A percentile compares a stretch with the other conserved stretches of the same genome.
These are phyloP conservation scores for Corylus heterophylla DNA, from an alignment of 306 rosid genomes.

Conservation along the genomic window DNA sequence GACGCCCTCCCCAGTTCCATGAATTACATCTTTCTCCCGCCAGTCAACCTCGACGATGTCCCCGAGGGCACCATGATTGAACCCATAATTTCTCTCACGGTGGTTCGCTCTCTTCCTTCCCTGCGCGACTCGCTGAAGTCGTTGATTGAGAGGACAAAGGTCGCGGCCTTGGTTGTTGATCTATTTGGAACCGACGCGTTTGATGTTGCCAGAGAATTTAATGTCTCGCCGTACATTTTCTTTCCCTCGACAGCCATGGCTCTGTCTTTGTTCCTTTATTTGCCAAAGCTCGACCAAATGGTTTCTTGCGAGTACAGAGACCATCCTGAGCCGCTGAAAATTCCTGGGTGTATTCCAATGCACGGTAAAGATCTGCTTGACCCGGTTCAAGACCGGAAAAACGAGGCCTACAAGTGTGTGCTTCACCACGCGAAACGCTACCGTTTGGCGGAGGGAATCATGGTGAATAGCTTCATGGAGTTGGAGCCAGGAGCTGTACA, in stretches of 20 bases:
- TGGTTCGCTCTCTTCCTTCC: constrained; percentile 39
- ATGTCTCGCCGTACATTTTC: constrained; percentile 32
- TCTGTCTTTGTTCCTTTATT: constrained; percentile 25
- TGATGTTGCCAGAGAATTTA: constrained; percentile 27
- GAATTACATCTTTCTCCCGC: constrained; percentile 38
- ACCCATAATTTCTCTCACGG: constrained; percentile 27
- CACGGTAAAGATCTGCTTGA: constrained; percentile 36
- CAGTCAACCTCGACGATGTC: constrained; percentile 21
- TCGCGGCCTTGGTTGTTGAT: constrained; percentile 37
- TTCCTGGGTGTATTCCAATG: constrained; percentile 43
- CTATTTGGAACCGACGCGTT: constrained; percentile 27
- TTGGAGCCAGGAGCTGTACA: constrained; percentile 28
- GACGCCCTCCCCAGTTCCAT: constrained; percentile 34
- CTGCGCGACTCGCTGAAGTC: constrained; percentile 21
- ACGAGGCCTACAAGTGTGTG: constrained; percentile 27
- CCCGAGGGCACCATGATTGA: constrained; percentile 18
- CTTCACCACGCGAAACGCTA: constrained; percentile 21
- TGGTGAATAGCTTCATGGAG: constrained; percentile 34
- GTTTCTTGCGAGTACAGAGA: constrained; percentile 37
- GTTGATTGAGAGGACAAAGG: neutral
- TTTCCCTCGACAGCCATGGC: constrained; percentile 36
- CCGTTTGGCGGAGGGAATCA: constrained; percentile 30
- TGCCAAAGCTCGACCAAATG: constrained; percentile 19
- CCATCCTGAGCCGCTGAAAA: constrained; percentile 14
- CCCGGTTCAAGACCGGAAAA: constrained; percentile 26